These are phyloP conservation scores for Keqinozyma sinolaborantium DNA, from an alignment of 1,139 yeast species.

Conservation along the genomic window DNA sequence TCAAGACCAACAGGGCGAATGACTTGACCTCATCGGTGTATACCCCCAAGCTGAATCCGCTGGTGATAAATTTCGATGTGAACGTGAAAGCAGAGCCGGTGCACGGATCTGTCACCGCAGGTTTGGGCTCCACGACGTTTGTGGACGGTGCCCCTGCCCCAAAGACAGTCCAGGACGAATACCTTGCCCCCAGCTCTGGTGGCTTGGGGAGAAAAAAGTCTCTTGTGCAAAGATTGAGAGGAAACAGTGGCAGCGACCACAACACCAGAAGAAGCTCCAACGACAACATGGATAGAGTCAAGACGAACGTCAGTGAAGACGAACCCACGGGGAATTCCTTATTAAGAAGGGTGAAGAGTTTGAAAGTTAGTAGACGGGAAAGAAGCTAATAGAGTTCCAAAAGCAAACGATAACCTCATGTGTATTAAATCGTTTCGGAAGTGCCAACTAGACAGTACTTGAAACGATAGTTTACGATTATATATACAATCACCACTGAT, in stretches of 20 bases:
- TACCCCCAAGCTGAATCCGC: slow-evolving; percentile 45
- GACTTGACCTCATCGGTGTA: slow-evolving; percentile 21
- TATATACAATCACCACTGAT: too few relatives aligned
- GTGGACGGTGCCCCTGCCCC: slow-evolving; percentile 97
- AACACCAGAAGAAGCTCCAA: slow-evolving; percentile 32
- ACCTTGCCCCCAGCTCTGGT: slow-evolving; percentile 21
- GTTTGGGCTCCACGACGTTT: slow-evolving; percentile 89
- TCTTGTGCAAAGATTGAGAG: slow-evolving; percentile 61
- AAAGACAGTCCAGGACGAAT: slow-evolving; percentile 25
- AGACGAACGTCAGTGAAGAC: slow-evolving; percentile 25
- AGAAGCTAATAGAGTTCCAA: too few relatives aligned
- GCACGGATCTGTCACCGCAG: slow-evolving; percentile 83
- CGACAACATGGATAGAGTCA: slow-evolving; percentile 30
- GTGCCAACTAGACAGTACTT: too few relatives aligned
- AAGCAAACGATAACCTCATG: too few relatives aligned
- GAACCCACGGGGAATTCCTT: slow-evolving; percentile 42
- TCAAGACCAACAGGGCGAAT: slow-evolving; percentile 7
- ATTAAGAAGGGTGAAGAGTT: slow-evolving; percentile 81
- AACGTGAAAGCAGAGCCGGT: slow-evolving; percentile 64
- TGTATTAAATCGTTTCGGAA: too few relatives aligned
- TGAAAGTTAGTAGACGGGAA: slow-evolving; percentile 59
- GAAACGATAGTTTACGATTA: too few relatives aligned
- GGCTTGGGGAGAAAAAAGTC: slow-evolving; percentile 73
- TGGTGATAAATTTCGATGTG: slow-evolving; percentile 69
- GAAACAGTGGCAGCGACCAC: slow-evolving; percentile 36